Percentiles rank a stretch among this genome's conserved stretches.
Evolutionary conservation across 2,329 filamentous ascomycete species (phyloP).

Genomic region (Exutisphaerella laricina): DNA sequence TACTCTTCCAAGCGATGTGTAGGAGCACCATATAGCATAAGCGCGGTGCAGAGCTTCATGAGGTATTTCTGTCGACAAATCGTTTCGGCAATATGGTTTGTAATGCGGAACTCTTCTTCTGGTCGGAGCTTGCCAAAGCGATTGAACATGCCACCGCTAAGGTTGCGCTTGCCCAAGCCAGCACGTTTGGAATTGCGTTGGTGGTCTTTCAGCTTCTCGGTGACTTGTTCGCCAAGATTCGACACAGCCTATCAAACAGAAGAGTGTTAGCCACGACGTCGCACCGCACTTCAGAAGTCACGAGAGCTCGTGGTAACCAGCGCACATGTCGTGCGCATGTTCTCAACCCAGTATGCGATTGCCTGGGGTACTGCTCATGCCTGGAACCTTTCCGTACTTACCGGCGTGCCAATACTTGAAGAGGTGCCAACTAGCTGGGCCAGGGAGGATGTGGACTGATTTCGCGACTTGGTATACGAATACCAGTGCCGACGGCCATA

Average conservation of each 20-base stretch:
- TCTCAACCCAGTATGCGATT: too few relatives aligned
- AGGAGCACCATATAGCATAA: slow-evolving; percentile 87
- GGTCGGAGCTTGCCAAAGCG: slow-evolving; percentile 32
- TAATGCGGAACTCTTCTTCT: slow-evolving; percentile 53
- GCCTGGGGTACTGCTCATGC: too few relatives aligned
- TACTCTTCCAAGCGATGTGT: slow-evolving; percentile 90
- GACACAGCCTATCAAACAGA: too few relatives aligned
- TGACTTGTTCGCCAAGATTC: slow-evolving; percentile 40
- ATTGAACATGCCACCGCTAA: slow-evolving; percentile 34
- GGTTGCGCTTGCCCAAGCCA: slow-evolving; percentile 20
- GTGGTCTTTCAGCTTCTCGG: slow-evolving; percentile 36
- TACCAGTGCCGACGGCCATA: slow-evolving; percentile 32
- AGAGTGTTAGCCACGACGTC: too few relatives aligned
- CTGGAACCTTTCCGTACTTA: slow-evolving; percentile 31
- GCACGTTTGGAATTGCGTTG: slow-evolving; percentile 36
- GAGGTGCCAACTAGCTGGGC: slow-evolving; percentile 43
- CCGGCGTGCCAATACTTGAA: slow-evolving; percentile 39
- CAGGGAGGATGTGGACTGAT: slow-evolving; percentile 39
- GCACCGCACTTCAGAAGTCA: too few relatives aligned
- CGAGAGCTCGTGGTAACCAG: too few relatives aligned
- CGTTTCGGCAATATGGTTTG: slow-evolving; percentile 59
- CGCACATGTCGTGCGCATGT: too few relatives aligned
- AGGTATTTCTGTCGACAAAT: slow-evolving; percentile 77
- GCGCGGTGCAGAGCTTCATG: slow-evolving; percentile 71
- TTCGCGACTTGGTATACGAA: slow-evolving; percentile 29